These are phyloP conservation scores for Candida arabinofermentans DNA, from an alignment of 805 yeast genomes.

Conservation along the genomic window DNA sequence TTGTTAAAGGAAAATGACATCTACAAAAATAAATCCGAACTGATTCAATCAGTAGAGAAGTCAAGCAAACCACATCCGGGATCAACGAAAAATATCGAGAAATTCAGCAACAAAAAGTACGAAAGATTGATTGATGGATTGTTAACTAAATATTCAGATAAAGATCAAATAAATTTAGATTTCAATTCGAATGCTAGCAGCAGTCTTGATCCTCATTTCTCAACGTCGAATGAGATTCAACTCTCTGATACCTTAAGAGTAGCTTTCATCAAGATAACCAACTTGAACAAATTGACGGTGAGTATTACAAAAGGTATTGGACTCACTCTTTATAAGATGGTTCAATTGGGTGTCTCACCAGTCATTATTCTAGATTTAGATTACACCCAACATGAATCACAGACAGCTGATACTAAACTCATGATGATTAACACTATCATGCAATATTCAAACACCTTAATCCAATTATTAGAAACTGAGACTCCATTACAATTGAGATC, in stretches of 20 bases:
- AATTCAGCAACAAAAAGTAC: conserved; percentile 30
- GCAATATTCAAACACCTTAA: conserved; percentile 21
- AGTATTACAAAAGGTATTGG: conserved; percentile 45
- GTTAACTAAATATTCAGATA: conserved; percentile 18
- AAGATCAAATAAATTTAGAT: conserved; percentile 6
- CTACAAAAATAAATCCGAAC: conserved; percentile 21
- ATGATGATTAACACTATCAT: conserved; percentile 15
- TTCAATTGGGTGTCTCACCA: conserved; percentile 70
- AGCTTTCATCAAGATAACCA: conserved; percentile 52
- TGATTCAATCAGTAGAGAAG: conserved; percentile 8
- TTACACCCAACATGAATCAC: conserved; percentile 7
- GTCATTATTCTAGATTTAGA: conserved; percentile 55
- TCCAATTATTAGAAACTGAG: conserved; percentile 16
- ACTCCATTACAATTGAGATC: conserved; percentile 25
- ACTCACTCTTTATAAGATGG: conserved; percentile 50
- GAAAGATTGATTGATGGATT: conserved; percentile 30
- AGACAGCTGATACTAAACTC: conserved; percentile 1
- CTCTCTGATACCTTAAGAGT: conserved; percentile 42
- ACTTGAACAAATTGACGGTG: conserved; percentile 31
- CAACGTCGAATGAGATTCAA: conserved; percentile 20
- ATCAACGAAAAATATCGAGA: background rate
- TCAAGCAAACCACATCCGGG: background rate
- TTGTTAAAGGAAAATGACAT: conserved; percentile 33
- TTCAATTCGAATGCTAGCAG: conserved; percentile 6
- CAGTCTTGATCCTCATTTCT: background rate